Base-by-base conservation (phyloP, 2,329 filamentous ascomycete genomes). In the Aspergillus felis region DNA sequence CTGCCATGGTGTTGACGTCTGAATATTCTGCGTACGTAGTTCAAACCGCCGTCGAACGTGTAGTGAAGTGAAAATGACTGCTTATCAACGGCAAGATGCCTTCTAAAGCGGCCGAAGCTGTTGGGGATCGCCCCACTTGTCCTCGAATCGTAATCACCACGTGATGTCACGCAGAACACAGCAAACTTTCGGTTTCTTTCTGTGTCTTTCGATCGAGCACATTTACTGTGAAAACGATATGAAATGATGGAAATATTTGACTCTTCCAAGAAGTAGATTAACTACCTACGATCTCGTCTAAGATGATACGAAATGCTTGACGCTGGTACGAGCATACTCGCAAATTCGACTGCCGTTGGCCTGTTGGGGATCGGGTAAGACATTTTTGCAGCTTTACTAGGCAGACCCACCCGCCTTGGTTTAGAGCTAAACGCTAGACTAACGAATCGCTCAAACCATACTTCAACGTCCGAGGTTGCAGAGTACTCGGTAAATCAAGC, bases 51-150 rank as follows among this genome's bases (percentile, higher is more conserved):
- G 9, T 44, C n/a, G 20, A 20, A 44, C 8, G n/a, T 22, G 41
- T n/a, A 22, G 8, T 22, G 32, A 38, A 7, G 32, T 7, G 32
- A 38, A 38, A 38, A 38, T n/a, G 32, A 17, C 32, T 5, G 20
- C n/a, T 25, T 28, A 52, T 32, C 42, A 38, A 38, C 14, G 3
- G 14, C 6, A 38, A 7, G 32, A 38, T 38, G 14, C 32, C 32
- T 17, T 46, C 42, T 46, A 17, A 17, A 25, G 4, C 14, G 44
- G 10, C 55, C 64, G 66, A 69, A 68, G 65, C 61, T 71, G 71
- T 72, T 73, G 71, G 70, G 68, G 56, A 62, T 62, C 61, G 60
- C 64, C 68, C 68, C 64, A 67, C 65, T 60, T 42, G 27, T 10
- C 28, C 35, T 20, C 35, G 48, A 54, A 54, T 47, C 44, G 50